Conservation (phyloP, 106 monocot genomes). For the Dendrobium officinale region DNA sequence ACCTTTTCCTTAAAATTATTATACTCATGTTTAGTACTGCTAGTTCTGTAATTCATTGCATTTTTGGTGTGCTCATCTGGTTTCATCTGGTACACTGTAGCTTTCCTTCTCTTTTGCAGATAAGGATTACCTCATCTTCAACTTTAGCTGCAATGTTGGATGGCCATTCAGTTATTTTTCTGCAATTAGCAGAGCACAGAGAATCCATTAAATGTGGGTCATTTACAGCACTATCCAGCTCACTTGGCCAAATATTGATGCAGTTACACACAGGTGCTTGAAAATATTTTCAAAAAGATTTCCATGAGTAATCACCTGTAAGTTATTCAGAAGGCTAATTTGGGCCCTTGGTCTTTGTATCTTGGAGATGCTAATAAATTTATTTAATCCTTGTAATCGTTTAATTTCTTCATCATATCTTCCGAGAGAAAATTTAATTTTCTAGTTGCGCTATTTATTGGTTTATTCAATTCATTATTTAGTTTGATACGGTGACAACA, state of each 20-base stretch:
- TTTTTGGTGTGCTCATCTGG: background rate
- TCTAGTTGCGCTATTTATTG: background rate
- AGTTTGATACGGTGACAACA: background rate
- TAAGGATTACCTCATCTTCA: constrained; percentile 65
- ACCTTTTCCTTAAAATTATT: background rate
- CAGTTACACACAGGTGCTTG: constrained; percentile 82
- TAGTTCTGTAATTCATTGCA: background rate
- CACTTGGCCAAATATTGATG: constrained; percentile 81
- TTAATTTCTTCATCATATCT: background rate
- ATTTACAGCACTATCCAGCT: constrained; percentile 86
- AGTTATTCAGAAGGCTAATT: background rate
- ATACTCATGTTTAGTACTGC: background rate
- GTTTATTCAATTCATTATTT: background rate
- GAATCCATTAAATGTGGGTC: constrained; percentile 60
- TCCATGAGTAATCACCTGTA: background rate
- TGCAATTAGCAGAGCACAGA: constrained; percentile 87
- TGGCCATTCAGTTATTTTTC: constrained; percentile 48
- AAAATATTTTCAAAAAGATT: background rate
- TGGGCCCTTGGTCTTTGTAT: background rate
- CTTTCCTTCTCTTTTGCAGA: constrained; percentile 22
- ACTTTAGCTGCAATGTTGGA: constrained; percentile 71
- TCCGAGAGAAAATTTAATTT: background rate
- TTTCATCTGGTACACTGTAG: background rate
- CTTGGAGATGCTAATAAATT: background rate
- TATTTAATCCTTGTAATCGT: background rate